phyloP scores from a whole-genome alignment of 352 stramenopile species.

The Nothophytophthora sp. region DNA sequence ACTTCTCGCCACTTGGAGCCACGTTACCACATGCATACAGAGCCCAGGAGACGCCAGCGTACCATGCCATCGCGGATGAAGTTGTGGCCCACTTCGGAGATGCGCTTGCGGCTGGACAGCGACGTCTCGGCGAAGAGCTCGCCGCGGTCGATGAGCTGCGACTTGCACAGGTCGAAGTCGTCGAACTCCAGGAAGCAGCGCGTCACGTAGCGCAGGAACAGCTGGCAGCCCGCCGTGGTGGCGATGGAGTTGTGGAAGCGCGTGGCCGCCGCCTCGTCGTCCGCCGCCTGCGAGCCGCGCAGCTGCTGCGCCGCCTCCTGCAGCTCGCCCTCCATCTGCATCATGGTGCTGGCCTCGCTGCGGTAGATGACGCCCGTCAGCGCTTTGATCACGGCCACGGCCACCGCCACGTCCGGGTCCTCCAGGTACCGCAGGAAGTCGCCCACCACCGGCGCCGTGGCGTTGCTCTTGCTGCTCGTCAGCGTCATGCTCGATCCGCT shows the following conservation, averaged over 20 bases:
- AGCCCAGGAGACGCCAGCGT: neutral
- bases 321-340: constrained; percentile 94
- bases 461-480: neutral
- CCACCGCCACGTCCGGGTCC: constrained; percentile 85
- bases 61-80: constrained; percentile 96
- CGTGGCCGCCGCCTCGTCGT: constrained; percentile 33
- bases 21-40: neutral
- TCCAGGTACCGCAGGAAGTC: constrained; percentile 76
- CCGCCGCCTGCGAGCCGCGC: constrained; percentile 54
- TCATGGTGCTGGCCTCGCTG: constrained; percentile 94
- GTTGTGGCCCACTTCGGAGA: constrained; percentile 91
- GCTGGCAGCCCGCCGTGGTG: constrained; percentile 89
- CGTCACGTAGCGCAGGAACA: constrained; percentile 95
- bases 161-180: constrained; percentile 93
- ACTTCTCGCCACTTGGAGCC: neutral
- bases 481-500: no score
- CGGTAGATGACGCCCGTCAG: constrained; percentile 92
- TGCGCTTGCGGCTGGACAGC: constrained; percentile 91
- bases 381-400: constrained; percentile 94
- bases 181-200: constrained; percentile 90
- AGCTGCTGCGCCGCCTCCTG: constrained; percentile 81
- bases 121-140: constrained; percentile 94
- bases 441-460: constrained; percentile 44
- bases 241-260: constrained; percentile 89
- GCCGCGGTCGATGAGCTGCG: constrained; percentile 90